Evolutionary conservation across 164 flowering plant genomes (phyloP).

Genomic region (Liquidambar formosana): DNA sequence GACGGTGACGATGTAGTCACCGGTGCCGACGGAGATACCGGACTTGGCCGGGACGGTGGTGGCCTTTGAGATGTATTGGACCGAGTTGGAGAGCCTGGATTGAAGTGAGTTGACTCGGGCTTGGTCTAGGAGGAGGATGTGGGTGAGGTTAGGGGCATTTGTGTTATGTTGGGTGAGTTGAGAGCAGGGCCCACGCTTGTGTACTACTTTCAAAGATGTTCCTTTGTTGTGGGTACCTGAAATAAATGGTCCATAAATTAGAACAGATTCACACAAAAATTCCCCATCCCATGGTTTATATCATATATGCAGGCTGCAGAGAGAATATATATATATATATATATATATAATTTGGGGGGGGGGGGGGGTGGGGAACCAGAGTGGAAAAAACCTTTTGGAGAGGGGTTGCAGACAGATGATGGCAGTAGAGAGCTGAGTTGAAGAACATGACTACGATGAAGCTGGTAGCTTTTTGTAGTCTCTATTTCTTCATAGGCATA

Average conservation of each 20-base stretch:
- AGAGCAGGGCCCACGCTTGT: conserved; percentile 58
- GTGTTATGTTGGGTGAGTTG: conserved; percentile 1
- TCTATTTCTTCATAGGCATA: too few relatives aligned
- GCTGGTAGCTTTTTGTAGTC: too few relatives aligned
- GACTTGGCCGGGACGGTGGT: conserved; percentile 37
- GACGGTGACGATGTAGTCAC: conserved; percentile 52
- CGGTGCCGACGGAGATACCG: conserved; percentile 41
- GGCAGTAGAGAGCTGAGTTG: not conserved
- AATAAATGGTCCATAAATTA: too few relatives aligned
- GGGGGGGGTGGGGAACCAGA: not conserved
- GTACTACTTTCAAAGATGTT: conserved; percentile 28
- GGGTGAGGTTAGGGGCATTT: conserved; percentile 7
- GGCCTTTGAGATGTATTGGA: not conserved
- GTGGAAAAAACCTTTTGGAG: not conserved
- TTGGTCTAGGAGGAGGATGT: conserved; percentile 49
- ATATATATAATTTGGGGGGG: not conserved
- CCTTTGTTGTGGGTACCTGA: conserved; percentile 8
- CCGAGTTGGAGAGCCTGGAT: conserved; percentile 16
- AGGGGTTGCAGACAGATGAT: not conserved
- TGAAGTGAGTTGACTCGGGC: conserved; percentile 44
- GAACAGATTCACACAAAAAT: too few relatives aligned
- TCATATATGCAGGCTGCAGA: too few relatives aligned
- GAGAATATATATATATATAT: too few relatives aligned
- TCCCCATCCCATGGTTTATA: too few relatives aligned
- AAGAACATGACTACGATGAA: too few relatives aligned